These are phyloP conservation scores for Leersia perrieri DNA, from an alignment of 176 grass and related monocot genomes.

Conservation along the genomic window DNA sequence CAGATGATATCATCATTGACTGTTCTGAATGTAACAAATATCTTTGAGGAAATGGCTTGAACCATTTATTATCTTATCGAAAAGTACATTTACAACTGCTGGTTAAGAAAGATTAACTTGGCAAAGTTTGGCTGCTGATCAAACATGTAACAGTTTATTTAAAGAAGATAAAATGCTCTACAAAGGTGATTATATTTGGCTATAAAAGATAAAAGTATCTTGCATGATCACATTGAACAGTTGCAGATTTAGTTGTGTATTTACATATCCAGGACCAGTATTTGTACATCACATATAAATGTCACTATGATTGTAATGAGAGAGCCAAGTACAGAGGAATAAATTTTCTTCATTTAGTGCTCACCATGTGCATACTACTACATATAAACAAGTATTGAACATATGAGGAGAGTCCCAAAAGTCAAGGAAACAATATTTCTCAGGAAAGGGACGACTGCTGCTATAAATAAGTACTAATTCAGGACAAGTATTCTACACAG, in stretches of 20 bases:
- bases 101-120: background rate
- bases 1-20: background rate
- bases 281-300: background rate
- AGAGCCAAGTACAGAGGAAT: conserved; percentile 9
- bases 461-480: conserved; percentile 18
- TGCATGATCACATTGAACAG: background rate
- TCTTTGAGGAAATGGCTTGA: too few relatives aligned
- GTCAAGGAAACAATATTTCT: conserved; percentile 27
- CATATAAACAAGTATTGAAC: conserved; percentile 14
- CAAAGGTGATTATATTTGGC: background rate
- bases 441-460: background rate
- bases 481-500: conserved; percentile 20
- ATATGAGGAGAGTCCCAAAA: background rate
- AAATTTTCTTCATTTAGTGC: conserved; percentile 26
- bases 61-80: background rate
- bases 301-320: background rate
- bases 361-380: conserved; percentile 27
- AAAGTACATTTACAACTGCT: background rate
- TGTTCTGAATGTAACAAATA: background rate
- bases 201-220: background rate
- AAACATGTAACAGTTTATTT: background rate
- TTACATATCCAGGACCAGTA: conserved; percentile 28
- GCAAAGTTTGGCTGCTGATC: background rate
- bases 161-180: background rate
- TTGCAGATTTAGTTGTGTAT: conserved; percentile 10